Evolutionary conservation across 495 filamentous ascomycete species (phyloP).

Genomic region (Neurospora sp.): DNA sequence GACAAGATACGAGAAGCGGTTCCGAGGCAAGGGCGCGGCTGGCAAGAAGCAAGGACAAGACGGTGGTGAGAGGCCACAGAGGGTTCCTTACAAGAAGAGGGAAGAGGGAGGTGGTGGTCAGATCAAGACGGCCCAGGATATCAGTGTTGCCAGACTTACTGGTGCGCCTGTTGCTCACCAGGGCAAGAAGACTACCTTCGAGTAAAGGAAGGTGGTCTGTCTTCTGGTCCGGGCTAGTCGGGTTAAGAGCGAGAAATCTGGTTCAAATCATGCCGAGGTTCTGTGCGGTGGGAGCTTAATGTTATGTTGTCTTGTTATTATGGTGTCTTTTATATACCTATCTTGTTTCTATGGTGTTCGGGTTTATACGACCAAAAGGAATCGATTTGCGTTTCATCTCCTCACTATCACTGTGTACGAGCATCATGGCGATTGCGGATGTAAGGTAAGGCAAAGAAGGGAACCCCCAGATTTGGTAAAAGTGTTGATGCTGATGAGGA

Average conservation of each 20-base stretch:
- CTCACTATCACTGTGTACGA: not conserved
- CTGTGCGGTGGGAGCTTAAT: not conserved
- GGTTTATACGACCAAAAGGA: not conserved
- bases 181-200: constrained; percentile 80
- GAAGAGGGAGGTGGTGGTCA: constrained; percentile 1
- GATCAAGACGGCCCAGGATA: constrained; percentile 17
- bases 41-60: constrained; percentile 3
- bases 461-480: too few relatives aligned
- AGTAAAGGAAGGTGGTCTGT: constrained; percentile 26
- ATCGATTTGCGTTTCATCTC: not conserved
- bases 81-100: not conserved
- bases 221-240: not conserved
- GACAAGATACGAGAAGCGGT: constrained; percentile 84
- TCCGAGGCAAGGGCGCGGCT: constrained; percentile 51
- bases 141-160: constrained; percentile 44
- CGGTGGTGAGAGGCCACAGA: not conserved
- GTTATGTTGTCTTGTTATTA: not conserved
- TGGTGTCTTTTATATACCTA: not conserved
- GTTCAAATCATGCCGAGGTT: not conserved
- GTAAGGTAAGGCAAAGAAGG: too few relatives aligned
- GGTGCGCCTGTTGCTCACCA: constrained; percentile 69
- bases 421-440: not conserved
- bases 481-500: too few relatives aligned
- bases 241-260: not conserved
- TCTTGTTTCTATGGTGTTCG: not conserved